Conservation (phyloP, 805 yeast species). For the Candida boleticola region DNA sequence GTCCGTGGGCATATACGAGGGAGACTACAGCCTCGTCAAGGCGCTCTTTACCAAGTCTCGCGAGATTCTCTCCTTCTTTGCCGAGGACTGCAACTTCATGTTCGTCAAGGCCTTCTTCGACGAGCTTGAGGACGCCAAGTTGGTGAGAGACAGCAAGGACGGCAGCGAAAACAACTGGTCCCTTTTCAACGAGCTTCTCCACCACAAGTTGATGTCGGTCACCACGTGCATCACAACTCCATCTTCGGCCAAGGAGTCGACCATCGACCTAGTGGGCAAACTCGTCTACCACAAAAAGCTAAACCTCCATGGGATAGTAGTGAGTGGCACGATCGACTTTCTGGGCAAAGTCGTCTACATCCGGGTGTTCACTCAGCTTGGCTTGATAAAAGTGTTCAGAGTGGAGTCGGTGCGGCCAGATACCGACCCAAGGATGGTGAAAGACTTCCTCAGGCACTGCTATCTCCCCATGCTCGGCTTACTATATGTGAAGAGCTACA, state of each 20-base stretch:
- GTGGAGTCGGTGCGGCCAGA: neutral
- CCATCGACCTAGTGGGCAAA: no score
- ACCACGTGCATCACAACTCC: neutral
- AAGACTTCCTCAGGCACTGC: neutral
- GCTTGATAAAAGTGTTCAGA: neutral
- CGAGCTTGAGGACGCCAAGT: neutral
- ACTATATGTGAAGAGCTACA: slow-evolving; percentile 3
- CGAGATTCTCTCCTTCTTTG: neutral
- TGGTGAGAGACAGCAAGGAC: neutral
- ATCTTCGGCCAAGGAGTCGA: no score
- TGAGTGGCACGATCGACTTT: neutral
- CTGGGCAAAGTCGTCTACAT: neutral
- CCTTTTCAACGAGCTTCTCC: neutral
- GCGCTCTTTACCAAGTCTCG: neutral
- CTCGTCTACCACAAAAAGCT: neutral
- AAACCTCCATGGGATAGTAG: neutral
- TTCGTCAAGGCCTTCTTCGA: neutral
- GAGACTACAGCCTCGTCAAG: neutral
- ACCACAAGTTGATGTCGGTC: neutral
- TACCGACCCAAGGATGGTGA: neutral
- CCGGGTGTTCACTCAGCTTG: neutral
- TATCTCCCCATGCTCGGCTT: neutral
- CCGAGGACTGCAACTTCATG: neutral
- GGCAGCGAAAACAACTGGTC: neutral
- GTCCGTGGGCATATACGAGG: neutral